Evolutionary conservation across 2,329 filamentous ascomycete genomes (phyloP).

Genomic region (Hypoxylon sp.): DNA sequence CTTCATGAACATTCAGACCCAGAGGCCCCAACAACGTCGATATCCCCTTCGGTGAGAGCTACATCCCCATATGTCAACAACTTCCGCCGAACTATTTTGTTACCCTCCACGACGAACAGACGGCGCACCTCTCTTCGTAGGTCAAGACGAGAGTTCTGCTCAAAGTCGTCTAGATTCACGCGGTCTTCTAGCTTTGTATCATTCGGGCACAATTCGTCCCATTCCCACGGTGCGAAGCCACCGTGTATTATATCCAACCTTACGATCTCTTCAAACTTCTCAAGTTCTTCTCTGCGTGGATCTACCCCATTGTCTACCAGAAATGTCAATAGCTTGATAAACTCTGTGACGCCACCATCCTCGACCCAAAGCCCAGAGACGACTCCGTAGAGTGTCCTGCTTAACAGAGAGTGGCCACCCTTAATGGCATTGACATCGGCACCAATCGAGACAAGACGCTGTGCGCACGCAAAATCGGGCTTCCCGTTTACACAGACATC

Average conservation of each 20-base stretch:
- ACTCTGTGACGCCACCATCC: neutral
- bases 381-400: neutral
- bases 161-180: neutral
- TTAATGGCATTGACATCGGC: neutral
- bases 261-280: neutral
- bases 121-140: neutral
- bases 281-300: neutral
- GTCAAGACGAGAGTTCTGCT: neutral
- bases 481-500: neutral
- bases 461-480: neutral
- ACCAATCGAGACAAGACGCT: constrained; percentile 12
- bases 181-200: no score
- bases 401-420: neutral
- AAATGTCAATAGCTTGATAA: neutral
- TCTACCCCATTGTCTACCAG: neutral
- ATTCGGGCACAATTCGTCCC: no score
- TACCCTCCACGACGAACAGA: neutral
- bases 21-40: neutral
- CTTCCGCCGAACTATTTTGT: neutral
- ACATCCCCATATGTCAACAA: neutral
- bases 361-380: neutral
- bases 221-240: no score
- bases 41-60: neutral
- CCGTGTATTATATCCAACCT: neutral
- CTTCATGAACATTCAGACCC: neutral